phyloP scores from a whole-genome alignment of 139 green algal genomes.

The Klebsormidium nitens region DNA sequence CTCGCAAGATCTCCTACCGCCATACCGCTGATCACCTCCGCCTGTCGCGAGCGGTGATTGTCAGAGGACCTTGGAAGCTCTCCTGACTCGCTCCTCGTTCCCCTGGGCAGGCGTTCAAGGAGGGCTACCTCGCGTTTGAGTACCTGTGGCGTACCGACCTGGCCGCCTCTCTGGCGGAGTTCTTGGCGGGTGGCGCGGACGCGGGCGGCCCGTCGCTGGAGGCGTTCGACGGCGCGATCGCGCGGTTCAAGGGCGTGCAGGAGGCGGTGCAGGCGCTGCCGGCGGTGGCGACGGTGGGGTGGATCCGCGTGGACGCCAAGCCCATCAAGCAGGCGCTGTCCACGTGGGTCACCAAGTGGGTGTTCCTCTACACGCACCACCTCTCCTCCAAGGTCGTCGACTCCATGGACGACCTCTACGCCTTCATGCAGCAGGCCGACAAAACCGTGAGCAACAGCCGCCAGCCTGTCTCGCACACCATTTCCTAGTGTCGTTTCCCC shows the following conservation, averaged over 20 bases:
- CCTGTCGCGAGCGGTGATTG: too few species aligned
- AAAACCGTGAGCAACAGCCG: too few species aligned
- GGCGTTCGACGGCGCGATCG: conserved; percentile 71
- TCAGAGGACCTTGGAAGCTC: too few species aligned
- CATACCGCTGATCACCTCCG: too few species aligned
- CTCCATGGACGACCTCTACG: conserved; percentile 66
- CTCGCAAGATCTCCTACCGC: too few species aligned
- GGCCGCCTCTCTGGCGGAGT: conserved; percentile 48
- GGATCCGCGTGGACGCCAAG: conserved; percentile 75
- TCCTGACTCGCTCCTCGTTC: too few species aligned
- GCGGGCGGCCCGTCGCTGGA: conserved; percentile 60
- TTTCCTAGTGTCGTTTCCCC: too few species aligned
- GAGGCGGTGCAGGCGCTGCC: conserved; percentile 63
- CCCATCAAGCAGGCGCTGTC: conserved; percentile 64
- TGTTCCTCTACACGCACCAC: conserved; percentile 79
- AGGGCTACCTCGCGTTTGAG: conserved; percentile 61
- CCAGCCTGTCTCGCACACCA: conserved; percentile 54
- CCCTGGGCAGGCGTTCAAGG: conserved; percentile 72
- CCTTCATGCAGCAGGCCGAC: conserved; percentile 72
- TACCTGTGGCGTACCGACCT: conserved; percentile 80
- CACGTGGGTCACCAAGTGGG: conserved; percentile 69
- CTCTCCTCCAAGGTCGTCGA: conserved; percentile 59
- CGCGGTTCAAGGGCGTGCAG: conserved; percentile 56
- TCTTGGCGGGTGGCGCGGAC: conserved; percentile 48
- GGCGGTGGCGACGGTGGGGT: conserved; percentile 57